phyloP scores from a whole-genome alignment of 1,284 basidiomycete genomes.

The Inonotus hispidus region DNA sequence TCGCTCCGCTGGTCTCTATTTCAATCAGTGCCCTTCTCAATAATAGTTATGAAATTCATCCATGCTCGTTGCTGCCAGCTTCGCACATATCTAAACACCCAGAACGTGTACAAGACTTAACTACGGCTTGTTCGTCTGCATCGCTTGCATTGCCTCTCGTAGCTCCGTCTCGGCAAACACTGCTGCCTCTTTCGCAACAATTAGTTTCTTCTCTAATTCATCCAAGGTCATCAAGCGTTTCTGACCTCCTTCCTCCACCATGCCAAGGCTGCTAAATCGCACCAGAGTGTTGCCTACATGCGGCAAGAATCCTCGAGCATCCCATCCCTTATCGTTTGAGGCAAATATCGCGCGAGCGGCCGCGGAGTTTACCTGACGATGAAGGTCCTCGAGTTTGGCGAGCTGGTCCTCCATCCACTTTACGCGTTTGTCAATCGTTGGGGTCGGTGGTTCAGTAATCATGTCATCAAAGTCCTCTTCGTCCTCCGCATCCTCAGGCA shows the following conservation, averaged over 20 bases:
- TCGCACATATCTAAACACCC: neutral
- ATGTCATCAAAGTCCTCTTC: slow-evolving; percentile 60
- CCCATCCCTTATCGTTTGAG: slow-evolving; percentile 84
- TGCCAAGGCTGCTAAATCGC: slow-evolving; percentile 62
- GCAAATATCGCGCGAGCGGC: slow-evolving; percentile 74
- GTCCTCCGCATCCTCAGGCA: slow-evolving; percentile 80
- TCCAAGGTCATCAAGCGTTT: slow-evolving; percentile 54
- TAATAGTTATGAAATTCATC: neutral
- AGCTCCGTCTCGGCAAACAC: slow-evolving; percentile 68
- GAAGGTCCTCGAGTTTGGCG: slow-evolving; percentile 77
- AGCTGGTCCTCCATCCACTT: slow-evolving; percentile 87
- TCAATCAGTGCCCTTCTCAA: neutral
- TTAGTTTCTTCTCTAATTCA: slow-evolving; percentile 68
- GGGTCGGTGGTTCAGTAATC: slow-evolving; percentile 67
- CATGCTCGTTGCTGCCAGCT: neutral
- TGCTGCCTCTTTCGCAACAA: slow-evolving; percentile 61
- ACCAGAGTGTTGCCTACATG: slow-evolving; percentile 57
- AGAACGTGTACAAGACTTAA: slow-evolving; percentile 22
- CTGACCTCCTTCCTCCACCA: slow-evolving; percentile 41
- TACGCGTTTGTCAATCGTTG: slow-evolving; percentile 77
- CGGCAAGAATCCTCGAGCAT: slow-evolving; percentile 57
- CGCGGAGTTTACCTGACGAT: slow-evolving; percentile 80
- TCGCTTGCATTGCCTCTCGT: slow-evolving; percentile 62
- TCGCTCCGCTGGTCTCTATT: neutral
- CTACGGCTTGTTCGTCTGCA: slow-evolving; percentile 48